These are phyloP conservation scores for Teunomyces aglyptinius DNA, from an alignment of 805 yeast species.

Conservation along the genomic window DNA sequence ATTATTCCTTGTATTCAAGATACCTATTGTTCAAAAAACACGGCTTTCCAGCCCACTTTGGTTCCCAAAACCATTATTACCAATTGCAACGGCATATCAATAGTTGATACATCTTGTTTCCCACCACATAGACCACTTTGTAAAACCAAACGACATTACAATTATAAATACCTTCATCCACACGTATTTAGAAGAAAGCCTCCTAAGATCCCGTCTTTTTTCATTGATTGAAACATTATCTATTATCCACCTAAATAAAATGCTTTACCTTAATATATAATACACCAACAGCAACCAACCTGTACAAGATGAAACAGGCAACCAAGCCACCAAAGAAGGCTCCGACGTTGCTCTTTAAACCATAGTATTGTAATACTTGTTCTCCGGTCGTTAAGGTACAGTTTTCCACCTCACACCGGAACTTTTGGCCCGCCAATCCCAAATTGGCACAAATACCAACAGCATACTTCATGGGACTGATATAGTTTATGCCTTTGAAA, in stretches of 20 bases:
- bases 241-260: neutral
- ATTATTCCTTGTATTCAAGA: neutral
- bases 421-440: conserved; percentile 17
- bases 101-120: neutral
- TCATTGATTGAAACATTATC: neutral
- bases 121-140: too few species aligned
- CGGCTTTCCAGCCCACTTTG: neutral
- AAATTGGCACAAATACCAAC: conserved; percentile 21
- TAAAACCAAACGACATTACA: too few species aligned
- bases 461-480: conserved; percentile 23
- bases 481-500: conserved; percentile 22
- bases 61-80: neutral
- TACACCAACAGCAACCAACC: conserved; percentile 27
- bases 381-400: conserved; percentile 34
- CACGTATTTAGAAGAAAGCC: neutral
- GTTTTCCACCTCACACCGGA: conserved; percentile 14
- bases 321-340: conserved; percentile 34
- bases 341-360: conserved; percentile 24
- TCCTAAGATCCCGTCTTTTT: neutral
- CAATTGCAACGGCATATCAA: neutral
- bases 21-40: neutral
- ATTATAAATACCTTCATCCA: neutral
- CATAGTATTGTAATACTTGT: conserved; percentile 31
- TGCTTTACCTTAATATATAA: conserved; percentile 26
- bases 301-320: conserved; percentile 35